Evolutionary conservation across 495 filamentous ascomycete genomes (phyloP).

Genomic region (Penicillium ucsense): DNA sequence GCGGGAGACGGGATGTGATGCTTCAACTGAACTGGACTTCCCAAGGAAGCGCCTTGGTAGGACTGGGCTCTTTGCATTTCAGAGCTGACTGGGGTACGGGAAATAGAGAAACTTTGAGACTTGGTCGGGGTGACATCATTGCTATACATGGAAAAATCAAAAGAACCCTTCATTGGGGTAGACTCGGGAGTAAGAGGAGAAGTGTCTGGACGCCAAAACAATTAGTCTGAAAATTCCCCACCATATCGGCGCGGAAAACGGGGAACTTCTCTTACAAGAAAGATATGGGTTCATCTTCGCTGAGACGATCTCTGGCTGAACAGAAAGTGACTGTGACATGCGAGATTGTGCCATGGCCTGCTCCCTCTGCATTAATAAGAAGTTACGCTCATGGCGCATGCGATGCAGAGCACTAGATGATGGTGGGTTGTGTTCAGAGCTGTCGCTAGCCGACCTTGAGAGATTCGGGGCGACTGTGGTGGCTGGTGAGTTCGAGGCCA

Average conservation of each 20-base stretch:
- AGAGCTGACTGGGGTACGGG: conserved; percentile 24
- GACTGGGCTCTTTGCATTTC: conserved; percentile 42
- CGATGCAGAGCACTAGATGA: conserved; percentile 10
- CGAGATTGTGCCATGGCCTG: conserved; percentile 13
- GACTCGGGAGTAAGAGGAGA: conserved; percentile 40
- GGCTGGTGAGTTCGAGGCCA: conserved; percentile 5
- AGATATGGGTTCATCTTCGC: conserved; percentile 43
- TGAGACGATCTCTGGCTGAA: conserved; percentile 28
- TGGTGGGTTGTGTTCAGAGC: conserved; percentile 10
- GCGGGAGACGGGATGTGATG: conserved; percentile 42
- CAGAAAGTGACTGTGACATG: conserved; percentile 27
- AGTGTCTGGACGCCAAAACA: conserved; percentile 18
- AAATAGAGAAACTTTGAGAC: conserved; percentile 23
- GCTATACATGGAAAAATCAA: conserved; percentile 29
- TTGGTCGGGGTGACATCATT: conserved; percentile 26
- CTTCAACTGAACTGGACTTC: conserved; percentile 24
- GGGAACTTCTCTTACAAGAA: conserved; percentile 11
- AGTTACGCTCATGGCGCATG: conserved; percentile 12
- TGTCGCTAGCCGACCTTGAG: conserved; percentile 16
- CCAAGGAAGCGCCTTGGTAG: conserved; percentile 31
- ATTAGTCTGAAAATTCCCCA: no score
- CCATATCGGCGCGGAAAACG: not conserved
- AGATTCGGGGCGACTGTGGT: conserved; percentile 11
- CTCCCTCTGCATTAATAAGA: conserved; percentile 2
- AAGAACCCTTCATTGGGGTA: conserved; percentile 36